phyloP scores from a whole-genome alignment of 2,329 filamentous ascomycete species.

The Aphanoascus verrucosus region DNA sequence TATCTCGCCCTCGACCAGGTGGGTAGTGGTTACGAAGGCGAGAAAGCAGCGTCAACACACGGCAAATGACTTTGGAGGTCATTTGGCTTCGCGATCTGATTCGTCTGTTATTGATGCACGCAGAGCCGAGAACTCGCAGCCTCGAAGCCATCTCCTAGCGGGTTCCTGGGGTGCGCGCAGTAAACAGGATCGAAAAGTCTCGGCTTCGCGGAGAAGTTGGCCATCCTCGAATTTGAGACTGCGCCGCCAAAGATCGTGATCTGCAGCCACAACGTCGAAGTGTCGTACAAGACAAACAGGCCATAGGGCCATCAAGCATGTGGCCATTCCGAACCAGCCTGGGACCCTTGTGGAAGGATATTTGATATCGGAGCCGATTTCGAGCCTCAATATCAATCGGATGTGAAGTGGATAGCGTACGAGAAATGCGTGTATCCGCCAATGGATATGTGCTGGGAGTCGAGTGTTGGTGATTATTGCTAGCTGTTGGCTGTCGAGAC shows the following conservation, averaged over 20 bases:
- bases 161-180: no score
- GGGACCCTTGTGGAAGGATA: neutral
- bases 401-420: neutral
- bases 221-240: no score
- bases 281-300: neutral
- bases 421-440: neutral
- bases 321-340: neutral
- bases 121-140: neutral
- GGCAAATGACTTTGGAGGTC: no score
- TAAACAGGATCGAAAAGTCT: no score
- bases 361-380: neutral
- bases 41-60: no score
- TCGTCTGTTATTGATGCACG: neutral
- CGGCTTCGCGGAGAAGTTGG: no score
- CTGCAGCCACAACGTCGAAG: no score
- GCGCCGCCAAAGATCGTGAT: no score
- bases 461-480: neutral
- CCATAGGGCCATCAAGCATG: neutral
- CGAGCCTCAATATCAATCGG: neutral
- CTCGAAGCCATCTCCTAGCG: neutral
- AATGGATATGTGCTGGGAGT: neutral
- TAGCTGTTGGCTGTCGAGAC: neutral
- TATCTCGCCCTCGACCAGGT: no score
- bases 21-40: no score
- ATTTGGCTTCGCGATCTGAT: neutral